Evolutionary conservation across 495 filamentous ascomycete species (phyloP), one percentile per base, ranked within the genome.

Genomic region (Margaritispora aquatica): DNA sequence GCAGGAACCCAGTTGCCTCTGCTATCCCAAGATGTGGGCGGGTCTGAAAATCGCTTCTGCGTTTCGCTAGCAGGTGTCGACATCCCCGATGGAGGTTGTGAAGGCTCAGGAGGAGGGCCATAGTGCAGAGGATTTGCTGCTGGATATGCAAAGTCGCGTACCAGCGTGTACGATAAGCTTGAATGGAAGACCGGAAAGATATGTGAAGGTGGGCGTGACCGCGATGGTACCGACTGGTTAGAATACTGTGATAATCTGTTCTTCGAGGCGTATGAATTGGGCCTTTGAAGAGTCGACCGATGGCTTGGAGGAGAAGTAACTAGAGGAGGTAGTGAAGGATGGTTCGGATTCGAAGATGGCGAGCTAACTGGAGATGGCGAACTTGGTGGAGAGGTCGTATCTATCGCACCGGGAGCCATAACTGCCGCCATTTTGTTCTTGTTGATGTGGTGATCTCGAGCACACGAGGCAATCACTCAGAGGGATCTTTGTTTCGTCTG

Each of bases 141-240:
- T 5, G 90, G 85, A 66, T 97, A 99, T 47, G 95, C 94, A 72
- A 97, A 99, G 76, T 99, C 94, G 63, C 95, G 88, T 29, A 99
- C 92, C 8, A 87, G 79, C 49, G 93, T 82, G 68, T 97, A 97
- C 8, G 89, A 73, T n/a, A 97, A 81, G 68, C 86, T 93, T 38
- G 93, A 91, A 67, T 90, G 88, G 74, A 92, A 96, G 63, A 88
- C 70, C 1, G 92, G 87, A 61, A 91, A 92, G 38, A 89, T 80
- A 67, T 87, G 83, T 21, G 90, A 90, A 63, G 79, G 77, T 38
- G 90, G 88, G 62, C 94, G 82, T 60, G 91, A 92, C 77, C 84
- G 65, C 75, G 86, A 70, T 76, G 78, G 74, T 77, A 85, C 70
- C 77, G 85, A 91, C 66, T 88, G 79, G 46, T 69, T 77, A 62